phyloP scores from a whole-genome alignment of 179 eudicot species.

The Actinidia arguta region DNA sequence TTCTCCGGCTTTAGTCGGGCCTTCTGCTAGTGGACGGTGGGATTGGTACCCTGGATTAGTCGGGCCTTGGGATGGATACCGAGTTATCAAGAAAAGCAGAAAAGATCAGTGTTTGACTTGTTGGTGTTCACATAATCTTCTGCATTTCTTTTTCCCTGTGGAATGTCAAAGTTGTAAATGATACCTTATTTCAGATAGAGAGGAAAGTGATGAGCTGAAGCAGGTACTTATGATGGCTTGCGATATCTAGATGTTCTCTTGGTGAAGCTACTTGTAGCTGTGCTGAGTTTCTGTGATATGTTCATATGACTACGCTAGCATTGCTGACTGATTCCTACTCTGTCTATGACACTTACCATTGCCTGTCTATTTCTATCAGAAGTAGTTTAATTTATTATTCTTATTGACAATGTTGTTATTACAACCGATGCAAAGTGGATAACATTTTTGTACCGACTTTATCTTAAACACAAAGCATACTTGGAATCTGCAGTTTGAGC shows the following conservation, averaged over 20 bases:
- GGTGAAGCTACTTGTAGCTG: slow-evolving; percentile 28
- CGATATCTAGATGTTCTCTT: slow-evolving; percentile 29
- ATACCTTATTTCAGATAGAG: neutral
- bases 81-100: too few species aligned
- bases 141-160: neutral
- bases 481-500: neutral
- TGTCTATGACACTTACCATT: too few species aligned
- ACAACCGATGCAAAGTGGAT: neutral
- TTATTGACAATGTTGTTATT: too few species aligned
- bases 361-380: too few species aligned
- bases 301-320: slow-evolving; percentile 20
- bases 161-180: neutral
- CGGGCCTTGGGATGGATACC: too few species aligned
- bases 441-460: neutral
- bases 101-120: too few species aligned
- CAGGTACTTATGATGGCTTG: too few species aligned
- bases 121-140: neutral
- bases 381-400: too few species aligned
- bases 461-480: neutral
- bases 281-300: slow-evolving; percentile 30
- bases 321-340: slow-evolving; percentile 30
- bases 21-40: too few species aligned
- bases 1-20: too few species aligned
- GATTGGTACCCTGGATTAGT: too few species aligned
- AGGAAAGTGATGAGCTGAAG: slow-evolving; percentile 30